These are phyloP conservation scores for Cucumis melo DNA, from an alignment of 306 rosid species.

Conservation along the genomic window DNA sequence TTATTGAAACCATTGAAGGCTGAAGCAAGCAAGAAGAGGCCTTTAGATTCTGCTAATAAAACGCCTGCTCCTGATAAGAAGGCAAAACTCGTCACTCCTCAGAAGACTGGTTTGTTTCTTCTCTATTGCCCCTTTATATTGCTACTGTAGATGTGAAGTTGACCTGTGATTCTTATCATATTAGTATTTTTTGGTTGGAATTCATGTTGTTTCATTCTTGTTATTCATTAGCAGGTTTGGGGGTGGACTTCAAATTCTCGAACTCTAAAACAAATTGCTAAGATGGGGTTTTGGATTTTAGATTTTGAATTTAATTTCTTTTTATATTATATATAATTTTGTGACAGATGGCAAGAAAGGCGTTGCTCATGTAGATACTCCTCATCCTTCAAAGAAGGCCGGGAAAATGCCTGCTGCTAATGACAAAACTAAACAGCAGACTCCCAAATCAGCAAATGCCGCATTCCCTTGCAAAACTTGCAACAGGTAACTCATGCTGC, in stretches of 20 bases:
- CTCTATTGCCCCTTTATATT: not conserved
- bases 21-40: slow-evolving; percentile 35
- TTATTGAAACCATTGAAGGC: slow-evolving; percentile 13
- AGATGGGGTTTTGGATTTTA: not conserved
- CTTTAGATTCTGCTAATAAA: slow-evolving; percentile 25
- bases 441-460: slow-evolving; percentile 25
- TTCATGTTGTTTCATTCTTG: not conserved
- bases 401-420: slow-evolving; percentile 20
- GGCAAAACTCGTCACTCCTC: slow-evolving; percentile 53
- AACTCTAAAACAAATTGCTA: not conserved
- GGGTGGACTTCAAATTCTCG: not conserved
- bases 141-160: not conserved
- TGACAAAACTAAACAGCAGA: slow-evolving; percentile 26
- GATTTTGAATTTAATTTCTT: too few relatives aligned
- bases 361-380: slow-evolving; percentile 41
- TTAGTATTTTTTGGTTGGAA: not conserved
- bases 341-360: slow-evolving; percentile 28
- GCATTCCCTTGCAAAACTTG: slow-evolving; percentile 43
- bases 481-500: slow-evolving; percentile 24
- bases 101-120: slow-evolving; percentile 34
- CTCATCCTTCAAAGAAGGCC: slow-evolving; percentile 52
- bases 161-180: not conserved
- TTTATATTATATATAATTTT: not conserved
- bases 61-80: slow-evolving; percentile 33
- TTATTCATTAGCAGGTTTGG: not conserved